Conservation (phyloP, 805 yeast species). For the Candida ascalaphidarum region DNA sequence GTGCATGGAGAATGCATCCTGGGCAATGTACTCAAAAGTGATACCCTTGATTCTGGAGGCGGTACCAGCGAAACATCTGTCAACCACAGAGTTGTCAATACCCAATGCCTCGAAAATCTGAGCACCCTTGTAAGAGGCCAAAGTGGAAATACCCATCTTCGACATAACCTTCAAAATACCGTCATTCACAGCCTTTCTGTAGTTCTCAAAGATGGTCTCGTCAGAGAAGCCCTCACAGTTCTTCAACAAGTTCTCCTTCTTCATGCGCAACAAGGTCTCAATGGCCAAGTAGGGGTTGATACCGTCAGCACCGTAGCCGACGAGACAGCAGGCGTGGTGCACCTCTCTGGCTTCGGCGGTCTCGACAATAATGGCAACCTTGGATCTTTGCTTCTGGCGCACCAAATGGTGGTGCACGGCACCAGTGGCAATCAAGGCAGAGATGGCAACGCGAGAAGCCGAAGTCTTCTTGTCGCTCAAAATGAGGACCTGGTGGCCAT, state of each 20-base stretch:
- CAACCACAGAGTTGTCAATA: slow-evolving; percentile 89
- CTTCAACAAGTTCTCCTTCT: slow-evolving; percentile 62
- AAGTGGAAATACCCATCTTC: slow-evolving; percentile 97
- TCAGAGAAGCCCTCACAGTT: slow-evolving; percentile 48
- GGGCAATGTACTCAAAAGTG: slow-evolving; percentile 92
- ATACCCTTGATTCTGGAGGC: slow-evolving; percentile 95
- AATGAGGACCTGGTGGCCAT: slow-evolving; percentile 64
- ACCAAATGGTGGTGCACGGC: slow-evolving; percentile 96
- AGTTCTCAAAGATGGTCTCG: slow-evolving; percentile 61
- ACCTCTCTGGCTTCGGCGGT: slow-evolving; percentile 97
- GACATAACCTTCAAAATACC: slow-evolving; percentile 97
- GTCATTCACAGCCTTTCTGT: slow-evolving; percentile 76
- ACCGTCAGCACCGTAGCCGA: slow-evolving; percentile 98
- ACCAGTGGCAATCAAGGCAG: slow-evolving; percentile 89
- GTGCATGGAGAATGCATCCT: slow-evolving; percentile 91
- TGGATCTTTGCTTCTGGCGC: slow-evolving; percentile 91
- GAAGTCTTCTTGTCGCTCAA: slow-evolving; percentile 63
- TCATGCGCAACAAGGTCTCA: slow-evolving; percentile 81
- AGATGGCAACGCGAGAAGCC: slow-evolving; percentile 63
- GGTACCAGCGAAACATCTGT: slow-evolving; percentile 93
- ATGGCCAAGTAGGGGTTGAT: slow-evolving; percentile 89
- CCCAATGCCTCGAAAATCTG: slow-evolving; percentile 97
- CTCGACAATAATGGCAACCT: slow-evolving; percentile 85
- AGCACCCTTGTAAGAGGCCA: slow-evolving; percentile 98
- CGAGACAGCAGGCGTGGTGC: slow-evolving; percentile 87